Evolutionary conservation across 2,329 filamentous ascomycete species (phyloP), one percentile per base, ranked within the genome.

Genomic region (Daldinia eschscholtzii): DNA sequence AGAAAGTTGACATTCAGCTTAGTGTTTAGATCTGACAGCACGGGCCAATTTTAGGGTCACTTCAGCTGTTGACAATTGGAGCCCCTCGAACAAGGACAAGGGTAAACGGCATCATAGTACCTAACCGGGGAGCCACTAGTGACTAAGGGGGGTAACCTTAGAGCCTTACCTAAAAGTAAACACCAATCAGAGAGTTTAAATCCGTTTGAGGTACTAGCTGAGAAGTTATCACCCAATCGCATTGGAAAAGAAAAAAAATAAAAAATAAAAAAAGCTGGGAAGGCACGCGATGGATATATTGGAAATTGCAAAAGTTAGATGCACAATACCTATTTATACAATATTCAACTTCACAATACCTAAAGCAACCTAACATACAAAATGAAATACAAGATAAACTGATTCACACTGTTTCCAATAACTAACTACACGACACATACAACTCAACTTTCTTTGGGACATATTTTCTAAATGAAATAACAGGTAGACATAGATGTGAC

Each of bases 151-250:
- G 33, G 37, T 52, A 37, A 52, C 46, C 18, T 55, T 41, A 53
- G 44, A 28, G 42, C 48, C 23, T 58, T 52, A 63, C 41, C 44
- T 50, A 13, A 13, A 13, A 13, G 30, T 39, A 35, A 39, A 57
- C 18, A 39, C 68, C 65, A 68, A 70, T 61, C 41, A 65, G 23
- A 67, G 53, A 44, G 18, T 48, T 46, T 37, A 30, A 59, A 26
- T 23, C 4, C 13, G 4, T 55, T 35, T n/a, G 37, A n/a, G 30
- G 30, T 20, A 37, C 26, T 33, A 28, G 61, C 30, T 59, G 55
- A 37, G 50, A 57, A 64, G 35, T 13, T 55, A 20, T 56, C 42
- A 35, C 61, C 44, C 20, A 33, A 20, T 42, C 28, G 57, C 46
- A 6, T 18, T 4, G 26, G 6, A 50, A 28, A 18, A 33, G 9